phyloP scores from a whole-genome alignment of 495 filamentous ascomycete genomes.

The Acidiella bohemica region DNA sequence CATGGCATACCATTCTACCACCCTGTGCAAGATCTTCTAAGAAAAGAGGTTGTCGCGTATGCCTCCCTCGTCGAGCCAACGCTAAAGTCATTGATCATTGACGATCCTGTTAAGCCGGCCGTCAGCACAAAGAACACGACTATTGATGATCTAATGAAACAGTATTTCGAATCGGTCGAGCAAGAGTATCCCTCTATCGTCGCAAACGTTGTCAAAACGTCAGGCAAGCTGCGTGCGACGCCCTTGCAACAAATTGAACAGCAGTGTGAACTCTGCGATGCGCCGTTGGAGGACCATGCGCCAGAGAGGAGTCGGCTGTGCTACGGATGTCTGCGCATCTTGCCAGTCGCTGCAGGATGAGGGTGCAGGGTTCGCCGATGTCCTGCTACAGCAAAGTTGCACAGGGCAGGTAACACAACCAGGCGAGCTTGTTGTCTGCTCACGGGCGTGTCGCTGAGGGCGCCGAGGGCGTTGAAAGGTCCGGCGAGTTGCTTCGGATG shows the following conservation, averaged over 20 bases:
- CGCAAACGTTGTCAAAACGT: conserved; percentile 82
- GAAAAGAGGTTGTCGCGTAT: conserved; percentile 60
- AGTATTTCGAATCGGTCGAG: conserved; percentile 82
- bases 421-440: too few relatives aligned
- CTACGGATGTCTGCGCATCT: conserved; percentile 15
- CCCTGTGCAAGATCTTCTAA: conserved; percentile 69
- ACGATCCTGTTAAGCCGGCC: conserved; percentile 1
- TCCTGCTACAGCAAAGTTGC: too few relatives aligned
- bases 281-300: conserved; percentile 5
- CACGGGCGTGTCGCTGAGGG: too few relatives aligned
- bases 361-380: background rate
- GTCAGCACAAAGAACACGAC: conserved; percentile 45
- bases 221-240: conserved; percentile 47
- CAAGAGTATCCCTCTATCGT: conserved; percentile 82
- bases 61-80: conserved; percentile 38
- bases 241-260: conserved; percentile 1
- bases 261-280: conserved; percentile 18
- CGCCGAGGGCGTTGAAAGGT: too few relatives aligned
- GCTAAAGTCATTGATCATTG: conserved; percentile 35
- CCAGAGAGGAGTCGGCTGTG: conserved; percentile 15
- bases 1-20: conserved; percentile 50
- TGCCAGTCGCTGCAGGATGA: conserved; percentile 8
- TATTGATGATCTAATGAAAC: conserved; percentile 78
- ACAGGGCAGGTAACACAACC: too few relatives aligned
- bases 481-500: too few relatives aligned